Evolutionary conservation across 1,139 yeast species (phyloP).

Genomic region (Geotrichum aggregatum): DNA sequence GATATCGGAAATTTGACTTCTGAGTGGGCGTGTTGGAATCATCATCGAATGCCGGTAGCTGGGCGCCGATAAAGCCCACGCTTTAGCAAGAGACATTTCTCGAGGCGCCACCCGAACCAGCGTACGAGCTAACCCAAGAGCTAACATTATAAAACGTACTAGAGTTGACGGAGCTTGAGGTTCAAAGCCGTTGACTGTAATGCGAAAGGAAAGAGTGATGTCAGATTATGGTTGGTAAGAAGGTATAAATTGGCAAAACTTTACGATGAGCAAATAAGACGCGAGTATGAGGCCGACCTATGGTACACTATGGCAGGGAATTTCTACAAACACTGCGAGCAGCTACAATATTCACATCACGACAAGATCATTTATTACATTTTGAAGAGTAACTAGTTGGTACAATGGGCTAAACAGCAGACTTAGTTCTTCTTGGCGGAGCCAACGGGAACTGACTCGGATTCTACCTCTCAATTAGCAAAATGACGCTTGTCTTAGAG

Average conservation of each 20-base stretch:
- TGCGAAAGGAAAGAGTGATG: background rate
- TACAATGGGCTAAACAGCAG: background rate
- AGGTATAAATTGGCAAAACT: background rate
- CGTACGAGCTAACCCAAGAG: constrained; percentile 6
- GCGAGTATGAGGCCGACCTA: too few species aligned
- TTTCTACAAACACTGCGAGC: background rate
- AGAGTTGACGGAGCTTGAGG: too few species aligned
- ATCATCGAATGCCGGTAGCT: background rate
- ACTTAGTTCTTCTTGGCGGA: constrained; percentile 23
- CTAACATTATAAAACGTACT: background rate
- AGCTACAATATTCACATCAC: background rate
- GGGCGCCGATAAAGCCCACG: background rate
- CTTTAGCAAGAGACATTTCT: background rate
- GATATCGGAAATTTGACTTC: background rate
- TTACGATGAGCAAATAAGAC: background rate
- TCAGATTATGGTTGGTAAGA: constrained; percentile 1
- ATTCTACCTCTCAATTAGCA: constrained; percentile 25
- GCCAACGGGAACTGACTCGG: constrained; percentile 27
- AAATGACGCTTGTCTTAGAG: background rate
- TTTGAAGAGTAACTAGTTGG: background rate
- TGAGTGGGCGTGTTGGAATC: too few species aligned
- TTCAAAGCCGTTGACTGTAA: background rate
- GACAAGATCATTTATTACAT: constrained; percentile 6
- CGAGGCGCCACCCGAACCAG: constrained; percentile 8
- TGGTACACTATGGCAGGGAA: too few species aligned